These are phyloP conservation scores for Penicillium cataractarum DNA, from an alignment of 495 filamentous ascomycete species.

Conservation along the genomic window DNA sequence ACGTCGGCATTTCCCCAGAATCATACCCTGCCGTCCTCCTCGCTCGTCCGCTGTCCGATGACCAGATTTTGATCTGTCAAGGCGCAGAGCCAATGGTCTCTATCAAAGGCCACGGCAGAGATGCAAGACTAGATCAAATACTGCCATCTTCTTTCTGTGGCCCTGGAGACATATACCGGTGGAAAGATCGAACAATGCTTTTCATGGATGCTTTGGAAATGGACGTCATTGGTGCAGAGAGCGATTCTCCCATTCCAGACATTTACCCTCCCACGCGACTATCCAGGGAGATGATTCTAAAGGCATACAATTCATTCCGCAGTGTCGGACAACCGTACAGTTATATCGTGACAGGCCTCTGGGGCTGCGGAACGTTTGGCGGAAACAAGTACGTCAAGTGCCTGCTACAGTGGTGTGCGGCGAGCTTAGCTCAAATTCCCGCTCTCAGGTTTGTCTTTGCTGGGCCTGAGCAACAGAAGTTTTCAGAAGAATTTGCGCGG, in stretches of 20 bases:
- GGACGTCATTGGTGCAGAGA: background rate
- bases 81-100: background rate
- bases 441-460: background rate
- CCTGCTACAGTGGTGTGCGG: background rate
- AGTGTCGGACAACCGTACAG: background rate
- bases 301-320: constrained; percentile 3
- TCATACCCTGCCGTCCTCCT: background rate
- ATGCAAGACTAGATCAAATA: background rate
- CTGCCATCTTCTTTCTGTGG: background rate
- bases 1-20: background rate
- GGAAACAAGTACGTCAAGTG: constrained; percentile 3
- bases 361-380: background rate
- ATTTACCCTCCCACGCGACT: background rate
- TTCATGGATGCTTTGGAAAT: constrained; percentile 1
- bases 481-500: background rate
- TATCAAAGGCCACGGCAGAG: background rate
- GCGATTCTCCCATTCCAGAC: background rate
- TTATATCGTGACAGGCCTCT: background rate
- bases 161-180: background rate
- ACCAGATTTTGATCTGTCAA: background rate
- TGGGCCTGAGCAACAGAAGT: background rate
- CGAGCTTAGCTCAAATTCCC: background rate
- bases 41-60: background rate
- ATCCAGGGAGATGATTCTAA: background rate
- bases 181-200: background rate